Evolutionary conservation across 441 rosid species (phyloP).

Genomic region (Jatropha podagrica): DNA sequence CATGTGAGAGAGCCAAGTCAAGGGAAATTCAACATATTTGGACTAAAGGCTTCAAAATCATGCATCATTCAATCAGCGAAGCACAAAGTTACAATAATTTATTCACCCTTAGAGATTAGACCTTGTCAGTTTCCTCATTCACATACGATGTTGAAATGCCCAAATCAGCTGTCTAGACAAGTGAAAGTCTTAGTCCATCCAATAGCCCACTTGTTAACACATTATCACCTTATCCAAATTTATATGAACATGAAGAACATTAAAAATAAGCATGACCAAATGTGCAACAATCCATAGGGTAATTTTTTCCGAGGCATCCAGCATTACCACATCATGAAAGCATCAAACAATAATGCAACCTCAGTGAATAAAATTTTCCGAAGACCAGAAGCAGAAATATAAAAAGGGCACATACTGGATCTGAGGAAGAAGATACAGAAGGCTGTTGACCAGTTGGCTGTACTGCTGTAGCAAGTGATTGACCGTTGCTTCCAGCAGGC

Average conservation of each 20-base stretch:
- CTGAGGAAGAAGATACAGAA: slow-evolving; percentile 44
- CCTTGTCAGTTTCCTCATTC: background rate
- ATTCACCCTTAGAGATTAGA: background rate
- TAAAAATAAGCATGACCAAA: background rate
- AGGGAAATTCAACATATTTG: background rate
- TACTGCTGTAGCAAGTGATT: slow-evolving; percentile 40
- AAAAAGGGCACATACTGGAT: slow-evolving; percentile 44
- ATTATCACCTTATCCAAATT: slow-evolving; percentile 2
- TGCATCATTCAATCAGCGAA: background rate
- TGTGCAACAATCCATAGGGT: background rate
- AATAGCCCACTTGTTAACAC: background rate
- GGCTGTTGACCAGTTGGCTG: slow-evolving; percentile 61
- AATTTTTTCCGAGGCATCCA: background rate
- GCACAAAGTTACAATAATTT: background rate
- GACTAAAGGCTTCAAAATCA: background rate
- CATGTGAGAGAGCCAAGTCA: too few relatives aligned
- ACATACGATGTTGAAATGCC: background rate
- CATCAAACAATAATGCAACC: slow-evolving; percentile 1
- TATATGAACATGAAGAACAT: slow-evolving; percentile 3
- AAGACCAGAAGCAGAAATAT: background rate
- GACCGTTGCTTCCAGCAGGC: slow-evolving; percentile 52
- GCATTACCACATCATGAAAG: background rate
- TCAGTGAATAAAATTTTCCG: background rate
- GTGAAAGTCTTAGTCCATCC: background rate
- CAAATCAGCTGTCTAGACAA: background rate